phyloP scores from a whole-genome alignment of 768 basidiomycete genomes.

The Lentinula lateritia region DNA sequence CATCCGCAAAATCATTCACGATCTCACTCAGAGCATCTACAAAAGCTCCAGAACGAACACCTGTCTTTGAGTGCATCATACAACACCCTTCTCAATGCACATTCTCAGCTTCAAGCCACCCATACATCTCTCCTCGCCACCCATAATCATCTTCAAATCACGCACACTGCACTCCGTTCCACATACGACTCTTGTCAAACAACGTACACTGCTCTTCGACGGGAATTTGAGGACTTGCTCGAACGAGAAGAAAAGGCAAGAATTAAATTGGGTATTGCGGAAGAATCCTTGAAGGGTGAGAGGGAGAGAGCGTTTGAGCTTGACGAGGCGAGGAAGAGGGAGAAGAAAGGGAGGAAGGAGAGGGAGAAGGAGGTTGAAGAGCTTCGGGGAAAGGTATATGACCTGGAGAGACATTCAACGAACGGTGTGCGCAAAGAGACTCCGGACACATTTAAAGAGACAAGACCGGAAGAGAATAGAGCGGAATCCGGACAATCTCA shows the following conservation, averaged over 20 bases:
- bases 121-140: neutral
- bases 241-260: neutral
- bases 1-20: neutral
- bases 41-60: neutral
- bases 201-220: neutral
- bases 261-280: neutral
- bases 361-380: neutral
- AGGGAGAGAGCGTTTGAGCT: neutral
- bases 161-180: too few relatives aligned
- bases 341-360: slow-evolving; percentile 2
- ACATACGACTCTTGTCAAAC: neutral
- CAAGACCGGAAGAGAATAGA: neutral
- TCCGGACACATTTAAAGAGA: too few relatives aligned
- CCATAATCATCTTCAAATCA: neutral
- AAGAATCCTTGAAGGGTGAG: neutral
- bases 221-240: neutral
- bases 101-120: neutral
- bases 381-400: neutral
- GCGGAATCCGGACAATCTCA: neutral
- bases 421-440: neutral
- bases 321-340: neutral
- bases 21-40: neutral
- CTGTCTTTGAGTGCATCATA: neutral
- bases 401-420: neutral
- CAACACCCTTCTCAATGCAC: neutral